Base-by-base conservation (phyloP, 352 stramenopile genomes). In the Pythium chondricola region DNA sequence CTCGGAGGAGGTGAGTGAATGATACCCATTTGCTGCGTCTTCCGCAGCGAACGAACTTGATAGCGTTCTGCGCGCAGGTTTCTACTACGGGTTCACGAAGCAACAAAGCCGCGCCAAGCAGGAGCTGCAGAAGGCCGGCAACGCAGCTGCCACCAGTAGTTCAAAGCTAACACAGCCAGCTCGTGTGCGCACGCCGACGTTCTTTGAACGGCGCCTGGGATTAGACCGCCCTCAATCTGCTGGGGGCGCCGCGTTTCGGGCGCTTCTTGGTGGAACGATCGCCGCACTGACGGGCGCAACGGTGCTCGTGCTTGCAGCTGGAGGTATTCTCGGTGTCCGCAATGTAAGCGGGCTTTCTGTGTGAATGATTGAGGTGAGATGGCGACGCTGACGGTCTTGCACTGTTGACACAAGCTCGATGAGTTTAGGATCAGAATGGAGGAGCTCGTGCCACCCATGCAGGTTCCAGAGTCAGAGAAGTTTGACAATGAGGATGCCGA, bases 31-130 rank as follows among this genome's bases (percentile, higher is more conserved):
- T 8, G n/a, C 5, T 38, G 10, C 3, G 7, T 33, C 21, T 30
- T 47, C 46, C 30, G 20, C 25, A 32, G 57, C 39, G 17, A 51
- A 1, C 43, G 14, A 4, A 8, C 7, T 9, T 6, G n/a, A 2
- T 32, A 4, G 3, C 33, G 6, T 43, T 9, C 32, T 31, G 17
- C 9, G 17, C 33, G 17, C 46, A 85, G 73, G 73, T 22, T 85
- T 85, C 43, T 85, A 85, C 55, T 78, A 77, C 45, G 73, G 73
- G 26, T 62, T 82, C 59, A 61, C 50, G 2, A 67, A 63, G 36
- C 73, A 75, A 45, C 57, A 71, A 47, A 64, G 67, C 20, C 48
- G 58, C 8, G 59, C 67, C 25, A 47, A 53, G 6, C 45, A 55
- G 8, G 48, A 26, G 7, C 52, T 47, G 13, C 17, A 22, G 16